Evolutionary conservation across 352 stramenopile species (phyloP).

Genomic region (Phytophthora meadii): DNA sequence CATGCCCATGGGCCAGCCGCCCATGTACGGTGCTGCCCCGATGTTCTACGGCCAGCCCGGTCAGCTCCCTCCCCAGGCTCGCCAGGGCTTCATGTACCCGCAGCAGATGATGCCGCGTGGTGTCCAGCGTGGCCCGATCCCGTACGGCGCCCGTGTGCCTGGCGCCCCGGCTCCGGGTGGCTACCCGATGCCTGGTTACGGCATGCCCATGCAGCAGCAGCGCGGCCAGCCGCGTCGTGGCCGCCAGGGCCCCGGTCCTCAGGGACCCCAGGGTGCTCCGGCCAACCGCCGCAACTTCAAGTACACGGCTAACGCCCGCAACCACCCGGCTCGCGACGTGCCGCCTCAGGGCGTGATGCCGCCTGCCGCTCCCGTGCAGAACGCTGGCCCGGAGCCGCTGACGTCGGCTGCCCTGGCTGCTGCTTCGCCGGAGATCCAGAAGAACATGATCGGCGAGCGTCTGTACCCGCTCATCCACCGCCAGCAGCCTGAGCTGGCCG

Average conservation of each 20-base stretch:
- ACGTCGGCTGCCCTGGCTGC: conserved; percentile 95
- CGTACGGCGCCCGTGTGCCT: conserved; percentile 80
- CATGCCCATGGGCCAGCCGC: conserved; percentile 89
- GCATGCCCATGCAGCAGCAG: conserved; percentile 87
- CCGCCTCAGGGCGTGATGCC: conserved; percentile 63
- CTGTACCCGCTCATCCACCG: conserved; percentile 99
- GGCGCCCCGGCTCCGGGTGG: conserved; percentile 73
- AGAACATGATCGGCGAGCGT: conserved; percentile 99
- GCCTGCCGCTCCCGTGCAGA: conserved; percentile 59
- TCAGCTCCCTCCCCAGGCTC: conserved; percentile 84
- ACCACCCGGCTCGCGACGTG: conserved; percentile 75
- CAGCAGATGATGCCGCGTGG: conserved; percentile 93
- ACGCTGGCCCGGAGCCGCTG: conserved; percentile 83
- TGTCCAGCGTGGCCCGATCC: conserved; percentile 84
- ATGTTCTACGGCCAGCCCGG: conserved; percentile 91
- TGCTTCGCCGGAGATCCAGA: conserved; percentile 96
- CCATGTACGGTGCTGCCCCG: conserved; percentile 88
- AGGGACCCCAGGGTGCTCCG: conserved; percentile 68
- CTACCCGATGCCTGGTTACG: conserved; percentile 88
- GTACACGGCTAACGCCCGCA: conserved; percentile 91
- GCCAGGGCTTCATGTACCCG: conserved; percentile 89
- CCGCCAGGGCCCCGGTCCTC: conserved; percentile 75
- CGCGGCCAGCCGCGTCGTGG: conserved; percentile 81
- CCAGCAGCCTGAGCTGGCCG: conserved; percentile 96
- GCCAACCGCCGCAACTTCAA: conserved; percentile 91